Evolutionary conservation across 257 asterid species (phyloP), one percentile per base, ranked within the genome.

Genomic region (Solanum sejunctum): DNA sequence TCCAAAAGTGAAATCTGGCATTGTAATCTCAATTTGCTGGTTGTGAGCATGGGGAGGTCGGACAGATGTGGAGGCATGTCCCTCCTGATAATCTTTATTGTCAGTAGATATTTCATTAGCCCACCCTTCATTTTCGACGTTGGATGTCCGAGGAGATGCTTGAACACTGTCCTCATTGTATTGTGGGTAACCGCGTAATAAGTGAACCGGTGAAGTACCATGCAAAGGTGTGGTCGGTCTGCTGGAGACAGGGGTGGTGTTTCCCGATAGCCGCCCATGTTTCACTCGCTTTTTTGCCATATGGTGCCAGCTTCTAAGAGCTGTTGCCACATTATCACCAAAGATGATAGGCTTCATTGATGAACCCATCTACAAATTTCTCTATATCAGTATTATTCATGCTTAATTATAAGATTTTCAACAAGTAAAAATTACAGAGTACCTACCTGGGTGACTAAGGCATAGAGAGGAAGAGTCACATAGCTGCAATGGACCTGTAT

Each of bases 161-260:
- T 82, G 83, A 26, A 71, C 83, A 85, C 82, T 83, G 6, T 86
- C 88, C 20, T 26, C 55, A 8, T 81, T 52, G 20, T 83, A 49
- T 36, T 47, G 75, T 13, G 70, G 75, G 43, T 57, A 60, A 28
- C 21, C 73, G 10, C 77, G 56, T 43, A 81, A 47, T 47, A 81
- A 58, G 84, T 81, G 60, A 81, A 81, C 58, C 3, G 84, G 84
- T 26, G 84, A 82, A 18, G 43, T 41, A 45, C 84, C 77, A 36
- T 16, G 84, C 49, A 83, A 20, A 43, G 88, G 88, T 43, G 88
- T 83, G 32, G 84, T 64, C 15, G 88, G 84, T 70, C 84, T 78
- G 66, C 88, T 83, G 9, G 86, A 63, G 23, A 64, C 39, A 9
- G 84, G 84, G 47, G 84, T 81, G 58, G 26, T 18, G 58, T 81